A percentile compares a stretch with the other conserved stretches of the same genome.
Evolutionary conservation across 257 asterid genomes (phyloP).

Genomic region (Prunella vulgaris): DNA sequence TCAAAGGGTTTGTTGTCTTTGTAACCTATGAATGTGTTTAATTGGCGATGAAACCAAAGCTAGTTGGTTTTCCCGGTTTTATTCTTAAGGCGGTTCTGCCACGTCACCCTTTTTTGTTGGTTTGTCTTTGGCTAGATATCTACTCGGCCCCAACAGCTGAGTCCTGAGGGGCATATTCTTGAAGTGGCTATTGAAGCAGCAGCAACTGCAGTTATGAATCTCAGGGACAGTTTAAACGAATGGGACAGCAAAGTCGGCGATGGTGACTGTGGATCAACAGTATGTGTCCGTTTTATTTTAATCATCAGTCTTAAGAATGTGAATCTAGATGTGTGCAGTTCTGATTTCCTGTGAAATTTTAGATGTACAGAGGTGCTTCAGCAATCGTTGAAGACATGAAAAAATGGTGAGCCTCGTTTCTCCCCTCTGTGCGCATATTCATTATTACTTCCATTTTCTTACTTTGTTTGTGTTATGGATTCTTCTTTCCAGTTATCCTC

Average conservation of each 20-base stretch:
- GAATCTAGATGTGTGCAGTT: conserved; percentile 3
- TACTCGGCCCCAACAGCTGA: conserved; percentile 63
- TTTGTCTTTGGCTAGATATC: conserved; percentile 41
- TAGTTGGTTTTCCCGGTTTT: conserved; percentile 11
- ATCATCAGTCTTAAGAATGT: conserved; percentile 8
- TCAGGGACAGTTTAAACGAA: conserved; percentile 73
- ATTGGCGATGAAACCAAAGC: conserved; percentile 5
- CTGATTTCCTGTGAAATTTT: conserved; percentile 26
- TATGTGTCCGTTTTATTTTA: conserved; percentile 33
- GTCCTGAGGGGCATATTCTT: conserved; percentile 56
- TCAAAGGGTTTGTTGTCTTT: not conserved
- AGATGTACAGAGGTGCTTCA: conserved; percentile 91
- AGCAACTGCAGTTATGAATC: conserved; percentile 56
- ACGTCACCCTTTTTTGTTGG: conserved; percentile 22
- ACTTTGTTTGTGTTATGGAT: conserved; percentile 14
- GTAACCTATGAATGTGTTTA: conserved; percentile 12
- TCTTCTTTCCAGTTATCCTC: conserved; percentile 72
- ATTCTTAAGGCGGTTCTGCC: conserved; percentile 16
- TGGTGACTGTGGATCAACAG: conserved; percentile 99
- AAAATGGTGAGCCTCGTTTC: conserved; percentile 49
- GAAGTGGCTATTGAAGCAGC: conserved; percentile 95
- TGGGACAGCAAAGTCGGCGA: conserved; percentile 98
- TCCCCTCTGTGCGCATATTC: not conserved
- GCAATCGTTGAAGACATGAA: conserved; percentile 89
- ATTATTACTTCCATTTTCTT: conserved; percentile 18